These are phyloP conservation scores for Diaporthe citriasiana DNA, from an alignment of 2,329 filamentous ascomycete species.

Conservation along the genomic window DNA sequence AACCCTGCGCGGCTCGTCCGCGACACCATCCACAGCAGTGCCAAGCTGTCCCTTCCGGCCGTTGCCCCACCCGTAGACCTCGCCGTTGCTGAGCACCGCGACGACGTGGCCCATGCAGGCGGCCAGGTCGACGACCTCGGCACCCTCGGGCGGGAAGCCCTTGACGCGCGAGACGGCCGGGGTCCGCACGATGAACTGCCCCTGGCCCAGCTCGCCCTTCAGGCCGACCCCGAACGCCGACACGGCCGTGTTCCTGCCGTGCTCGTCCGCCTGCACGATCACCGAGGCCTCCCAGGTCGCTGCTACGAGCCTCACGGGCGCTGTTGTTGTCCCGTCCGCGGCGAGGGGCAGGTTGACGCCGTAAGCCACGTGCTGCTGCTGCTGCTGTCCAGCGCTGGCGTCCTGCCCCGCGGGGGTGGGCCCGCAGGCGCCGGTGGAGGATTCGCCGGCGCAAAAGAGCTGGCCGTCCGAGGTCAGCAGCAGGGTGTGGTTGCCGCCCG, in stretches of 20 bases:
- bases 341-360: conserved; percentile 1
- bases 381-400: background rate
- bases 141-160: conserved; percentile 74
- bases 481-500: conserved; percentile 91
- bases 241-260: conserved; percentile 62
- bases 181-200: conserved; percentile 64
- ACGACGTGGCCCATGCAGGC: conserved; percentile 86
- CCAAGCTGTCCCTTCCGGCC: conserved; percentile 89
- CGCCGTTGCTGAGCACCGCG: conserved; percentile 79
- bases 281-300: conserved; percentile 86
- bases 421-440: conserved; percentile 68
- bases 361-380: conserved; percentile 23
- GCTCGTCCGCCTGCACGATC: conserved; percentile 64
- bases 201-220: conserved; percentile 81
- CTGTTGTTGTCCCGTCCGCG: conserved; percentile 5
- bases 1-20: conserved; percentile 74
- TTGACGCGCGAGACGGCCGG: conserved; percentile 62
- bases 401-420: conserved; percentile 48
- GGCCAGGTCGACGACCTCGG: conserved; percentile 73
- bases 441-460: conserved; percentile 77
- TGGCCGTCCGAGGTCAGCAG: conserved; percentile 72
- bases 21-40: conserved; percentile 60
- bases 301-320: conserved; percentile 63
- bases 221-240: conserved; percentile 76
- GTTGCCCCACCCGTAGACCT: conserved; percentile 90